phyloP scores from a whole-genome alignment of 2,329 filamentous ascomycete genomes.

The Harringtonia aguacate region DNA sequence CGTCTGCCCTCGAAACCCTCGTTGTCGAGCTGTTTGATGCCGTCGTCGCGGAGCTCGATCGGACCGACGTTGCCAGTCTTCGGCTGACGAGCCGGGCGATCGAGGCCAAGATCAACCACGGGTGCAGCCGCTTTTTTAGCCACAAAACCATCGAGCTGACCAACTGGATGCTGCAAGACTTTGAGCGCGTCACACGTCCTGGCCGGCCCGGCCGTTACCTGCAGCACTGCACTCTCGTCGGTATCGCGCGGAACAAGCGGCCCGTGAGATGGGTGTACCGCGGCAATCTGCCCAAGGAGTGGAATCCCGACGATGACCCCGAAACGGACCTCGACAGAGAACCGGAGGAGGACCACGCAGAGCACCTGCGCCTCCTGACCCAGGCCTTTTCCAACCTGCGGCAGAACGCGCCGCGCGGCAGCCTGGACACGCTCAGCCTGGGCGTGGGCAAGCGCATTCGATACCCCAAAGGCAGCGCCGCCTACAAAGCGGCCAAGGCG shows the following conservation, averaged over 20 bases:
- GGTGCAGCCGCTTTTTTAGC: neutral
- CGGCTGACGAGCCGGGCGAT: constrained; percentile 2
- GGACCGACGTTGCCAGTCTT: neutral
- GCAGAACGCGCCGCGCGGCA: neutral
- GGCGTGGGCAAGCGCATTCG: neutral
- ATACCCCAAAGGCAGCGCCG: neutral
- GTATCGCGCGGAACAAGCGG: constrained; percentile 1
- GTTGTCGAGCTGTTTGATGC: constrained; percentile 1
- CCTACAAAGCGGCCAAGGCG: neutral
- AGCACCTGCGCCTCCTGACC: constrained; percentile 1
- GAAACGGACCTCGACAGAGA: constrained; percentile 1
- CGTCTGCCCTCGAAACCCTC: neutral
- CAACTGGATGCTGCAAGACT: neutral
- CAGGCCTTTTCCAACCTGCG: neutral
- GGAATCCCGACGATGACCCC: neutral
- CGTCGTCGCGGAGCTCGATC: neutral
- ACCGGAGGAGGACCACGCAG: neutral
- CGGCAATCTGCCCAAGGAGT: neutral
- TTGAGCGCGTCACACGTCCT: neutral
- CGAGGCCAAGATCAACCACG: neutral
- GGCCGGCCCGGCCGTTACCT: neutral
- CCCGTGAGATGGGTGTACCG: neutral
- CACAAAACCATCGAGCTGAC: constrained; percentile 2
- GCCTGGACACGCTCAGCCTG: neutral
- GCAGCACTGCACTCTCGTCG: constrained; percentile 2